Percentiles rank a stretch among this genome's conserved stretches.
phyloP scores from a whole-genome alignment of 495 filamentous ascomycete species.

The Neurospora sp. region DNA sequence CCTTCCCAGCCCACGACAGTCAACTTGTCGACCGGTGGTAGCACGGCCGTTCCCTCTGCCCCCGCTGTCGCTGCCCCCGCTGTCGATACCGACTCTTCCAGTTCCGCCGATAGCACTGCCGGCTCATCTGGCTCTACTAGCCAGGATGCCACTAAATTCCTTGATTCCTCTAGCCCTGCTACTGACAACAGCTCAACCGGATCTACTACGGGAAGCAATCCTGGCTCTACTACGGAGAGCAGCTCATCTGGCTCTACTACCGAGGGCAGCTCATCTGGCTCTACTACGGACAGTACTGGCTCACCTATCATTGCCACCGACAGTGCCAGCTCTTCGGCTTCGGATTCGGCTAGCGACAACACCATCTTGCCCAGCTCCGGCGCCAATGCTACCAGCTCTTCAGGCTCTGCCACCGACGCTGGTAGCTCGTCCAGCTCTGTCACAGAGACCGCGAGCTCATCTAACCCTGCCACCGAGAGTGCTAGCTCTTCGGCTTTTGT shows the following conservation, averaged over 20 bases:
- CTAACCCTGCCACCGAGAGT: neutral
- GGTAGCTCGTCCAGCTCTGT: neutral
- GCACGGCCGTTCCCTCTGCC: neutral
- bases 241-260: neutral
- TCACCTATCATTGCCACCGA: neutral
- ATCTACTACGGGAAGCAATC: neutral
- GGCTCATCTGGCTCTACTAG: neutral
- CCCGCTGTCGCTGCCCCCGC: neutral
- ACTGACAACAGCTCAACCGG: neutral
- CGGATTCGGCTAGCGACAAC: neutral
- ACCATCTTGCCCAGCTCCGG: neutral
- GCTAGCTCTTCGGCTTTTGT: neutral
- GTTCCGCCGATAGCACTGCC: neutral
- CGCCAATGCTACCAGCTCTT: neutral
- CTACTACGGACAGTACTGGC: neutral
- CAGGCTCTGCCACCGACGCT: neutral
- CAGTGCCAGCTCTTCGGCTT: neutral
- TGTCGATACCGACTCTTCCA: neutral
- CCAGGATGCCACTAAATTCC: neutral
- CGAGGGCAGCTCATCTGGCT: neutral
- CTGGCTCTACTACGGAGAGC: slow-evolving; percentile 1
- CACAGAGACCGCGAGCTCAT: neutral
- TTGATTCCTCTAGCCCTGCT: neutral
- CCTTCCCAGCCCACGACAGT: slow-evolving; percentile 3
- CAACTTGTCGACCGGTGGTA: neutral